Percentiles rank a stretch among this genome's conserved stretches.
Conservation (phyloP, 306 rosid genomes). For the Cotoneaster glaucophyllus region DNA sequence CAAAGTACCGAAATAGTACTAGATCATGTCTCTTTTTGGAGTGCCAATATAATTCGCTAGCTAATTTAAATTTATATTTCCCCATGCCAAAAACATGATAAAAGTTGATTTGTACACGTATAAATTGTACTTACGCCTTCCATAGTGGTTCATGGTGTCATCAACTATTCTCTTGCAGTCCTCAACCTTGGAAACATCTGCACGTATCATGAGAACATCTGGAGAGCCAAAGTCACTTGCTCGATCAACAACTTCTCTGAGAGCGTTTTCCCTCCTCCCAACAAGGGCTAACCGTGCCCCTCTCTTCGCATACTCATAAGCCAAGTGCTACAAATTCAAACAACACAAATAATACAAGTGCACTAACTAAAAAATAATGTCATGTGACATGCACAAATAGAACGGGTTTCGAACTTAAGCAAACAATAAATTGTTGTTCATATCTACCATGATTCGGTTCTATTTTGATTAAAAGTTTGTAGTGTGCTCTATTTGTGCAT, state of each 20-base stretch:
- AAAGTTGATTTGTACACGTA: too few relatives aligned
- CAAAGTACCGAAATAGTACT: too few relatives aligned
- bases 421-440: too few relatives aligned
- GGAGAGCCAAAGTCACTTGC: conserved; percentile 47
- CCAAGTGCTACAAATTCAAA: conserved; percentile 39
- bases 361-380: not conserved
- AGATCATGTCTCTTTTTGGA: too few relatives aligned
- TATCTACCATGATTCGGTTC: too few relatives aligned
- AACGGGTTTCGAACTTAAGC: not conserved
- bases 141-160: conserved; percentile 45
- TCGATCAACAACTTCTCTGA: conserved; percentile 40
- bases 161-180: conserved; percentile 47
- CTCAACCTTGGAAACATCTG: conserved; percentile 51
- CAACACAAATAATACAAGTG: not conserved
- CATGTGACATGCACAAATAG: not conserved
- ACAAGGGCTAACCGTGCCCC: conserved; percentile 55
- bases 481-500: too few relatives aligned
- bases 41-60: too few relatives aligned
- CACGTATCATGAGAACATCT: conserved; percentile 37
- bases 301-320: conserved; percentile 68
- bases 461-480: too few relatives aligned
- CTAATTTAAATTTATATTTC: not conserved
- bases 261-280: conserved; percentile 39
- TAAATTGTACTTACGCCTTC: conserved; percentile 30
- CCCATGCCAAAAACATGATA: too few relatives aligned